phyloP scores from a whole-genome alignment of 2,329 filamentous ascomycete species.

The Phialophora chinensis region DNA sequence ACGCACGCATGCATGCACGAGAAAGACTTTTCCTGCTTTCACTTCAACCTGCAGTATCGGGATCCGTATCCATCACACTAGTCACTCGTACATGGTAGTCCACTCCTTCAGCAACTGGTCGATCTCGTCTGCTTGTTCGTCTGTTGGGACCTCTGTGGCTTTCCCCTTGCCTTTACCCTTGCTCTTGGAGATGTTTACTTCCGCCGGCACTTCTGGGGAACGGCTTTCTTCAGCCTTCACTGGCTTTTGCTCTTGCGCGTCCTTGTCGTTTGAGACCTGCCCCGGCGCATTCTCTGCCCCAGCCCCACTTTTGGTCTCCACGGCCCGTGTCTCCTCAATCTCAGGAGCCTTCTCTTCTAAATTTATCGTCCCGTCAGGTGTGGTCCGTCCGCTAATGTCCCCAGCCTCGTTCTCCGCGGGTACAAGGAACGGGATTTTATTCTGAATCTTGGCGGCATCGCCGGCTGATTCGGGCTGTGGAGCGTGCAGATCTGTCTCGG shows the following conservation, averaged over 20 bases:
- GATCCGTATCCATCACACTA: background rate
- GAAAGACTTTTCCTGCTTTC: background rate
- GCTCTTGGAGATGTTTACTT: background rate
- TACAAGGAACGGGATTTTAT: constrained; percentile 4
- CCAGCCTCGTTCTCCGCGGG: background rate
- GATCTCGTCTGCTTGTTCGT: constrained; percentile 8
- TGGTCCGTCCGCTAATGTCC: background rate
- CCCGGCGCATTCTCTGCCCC: background rate
- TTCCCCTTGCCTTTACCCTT: constrained; percentile 2
- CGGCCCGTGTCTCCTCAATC: background rate
- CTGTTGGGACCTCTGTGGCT: background rate
- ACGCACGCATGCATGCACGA: background rate
- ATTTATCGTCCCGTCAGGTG: background rate
- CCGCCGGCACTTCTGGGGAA: background rate
- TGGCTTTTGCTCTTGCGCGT: background rate
- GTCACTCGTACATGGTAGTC: constrained; percentile 12
- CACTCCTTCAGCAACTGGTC: constrained; percentile 22
- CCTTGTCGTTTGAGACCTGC: background rate
- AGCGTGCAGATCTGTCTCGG: background rate
- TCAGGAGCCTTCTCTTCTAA: background rate
- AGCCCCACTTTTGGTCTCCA: background rate
- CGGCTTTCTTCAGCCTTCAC: background rate
- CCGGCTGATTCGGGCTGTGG: background rate
- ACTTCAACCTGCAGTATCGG: background rate
- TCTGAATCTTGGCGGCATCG: background rate